These are phyloP conservation scores for Pleoardoris graminearum DNA, from an alignment of 2,329 filamentous ascomycete genomes.

Conservation along the genomic window DNA sequence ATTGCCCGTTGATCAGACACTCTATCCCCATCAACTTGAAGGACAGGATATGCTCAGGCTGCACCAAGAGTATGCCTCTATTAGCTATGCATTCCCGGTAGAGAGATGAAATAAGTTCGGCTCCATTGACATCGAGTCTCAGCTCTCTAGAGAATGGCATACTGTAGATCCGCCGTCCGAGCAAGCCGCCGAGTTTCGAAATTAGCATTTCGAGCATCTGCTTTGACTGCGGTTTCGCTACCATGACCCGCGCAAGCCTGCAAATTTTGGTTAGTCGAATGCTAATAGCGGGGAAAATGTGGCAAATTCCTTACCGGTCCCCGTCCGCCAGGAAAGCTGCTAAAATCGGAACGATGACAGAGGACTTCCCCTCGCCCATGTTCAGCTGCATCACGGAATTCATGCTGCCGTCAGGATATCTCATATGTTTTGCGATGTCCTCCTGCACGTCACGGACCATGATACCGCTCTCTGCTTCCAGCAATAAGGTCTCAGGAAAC, in stretches of 20 bases:
- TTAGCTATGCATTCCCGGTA: constrained; percentile 53
- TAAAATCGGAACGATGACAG: constrained; percentile 37
- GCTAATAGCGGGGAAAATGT: not conserved
- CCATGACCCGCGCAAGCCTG: constrained; percentile 61
- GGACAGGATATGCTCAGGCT: constrained; percentile 67
- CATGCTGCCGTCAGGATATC: constrained; percentile 21
- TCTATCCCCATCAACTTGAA: constrained; percentile 66
- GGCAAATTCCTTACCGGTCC: constrained; percentile 21
- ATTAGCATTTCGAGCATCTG: constrained; percentile 64
- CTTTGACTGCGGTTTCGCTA: constrained; percentile 62
- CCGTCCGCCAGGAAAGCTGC: constrained; percentile 54
- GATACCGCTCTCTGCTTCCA: constrained; percentile 67
- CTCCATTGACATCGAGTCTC: constrained; percentile 35
- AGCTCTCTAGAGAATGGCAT: constrained; percentile 63
- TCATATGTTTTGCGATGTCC: constrained; percentile 62
- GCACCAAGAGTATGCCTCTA: constrained; percentile 62
- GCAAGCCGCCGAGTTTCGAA: constrained; percentile 59
- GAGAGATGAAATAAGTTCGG: constrained; percentile 43
- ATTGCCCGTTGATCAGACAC: constrained; percentile 40
- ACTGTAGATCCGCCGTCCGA: constrained; percentile 58
- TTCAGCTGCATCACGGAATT: constrained; percentile 41
- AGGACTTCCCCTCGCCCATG: constrained; percentile 43
- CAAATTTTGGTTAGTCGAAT: not conserved
- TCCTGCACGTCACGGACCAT: constrained; percentile 64
- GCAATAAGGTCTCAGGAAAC: constrained; percentile 63